Conservation (phyloP, 345 rosid genomes). For the Viola odorata region DNA sequence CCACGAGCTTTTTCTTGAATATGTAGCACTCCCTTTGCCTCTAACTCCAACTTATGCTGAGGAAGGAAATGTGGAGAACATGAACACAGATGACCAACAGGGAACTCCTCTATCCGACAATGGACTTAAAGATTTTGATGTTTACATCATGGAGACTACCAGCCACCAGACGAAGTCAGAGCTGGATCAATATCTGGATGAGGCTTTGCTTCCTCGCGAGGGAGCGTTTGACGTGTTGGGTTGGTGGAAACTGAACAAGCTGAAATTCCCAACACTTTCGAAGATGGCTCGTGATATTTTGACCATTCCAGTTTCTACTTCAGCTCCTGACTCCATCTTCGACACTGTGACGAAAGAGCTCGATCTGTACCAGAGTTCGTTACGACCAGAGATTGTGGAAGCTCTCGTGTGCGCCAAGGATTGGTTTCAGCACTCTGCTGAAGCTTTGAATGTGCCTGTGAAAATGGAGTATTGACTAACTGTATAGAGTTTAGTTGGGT, state of each 20-base stretch:
- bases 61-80: constrained; percentile 33
- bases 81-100: constrained; percentile 31
- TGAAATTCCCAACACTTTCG: constrained; percentile 75
- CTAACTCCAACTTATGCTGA: constrained; percentile 56
- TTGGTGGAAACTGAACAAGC: constrained; percentile 91
- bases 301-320: constrained; percentile 59
- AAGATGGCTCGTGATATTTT: constrained; percentile 89
- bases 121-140: constrained; percentile 76
- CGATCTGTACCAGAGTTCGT: constrained; percentile 62
- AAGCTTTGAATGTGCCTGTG: constrained; percentile 38
- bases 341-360: constrained; percentile 50
- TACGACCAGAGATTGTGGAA: constrained; percentile 82
- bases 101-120: constrained; percentile 45
- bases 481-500: too few relatives aligned
- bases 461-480: constrained; percentile 65
- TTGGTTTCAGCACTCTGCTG: constrained; percentile 52
- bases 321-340: constrained; percentile 48
- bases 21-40: constrained; percentile 64
- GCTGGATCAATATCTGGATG: constrained; percentile 84
- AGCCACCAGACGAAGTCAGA: constrained; percentile 70
- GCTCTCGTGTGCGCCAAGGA: constrained; percentile 87
- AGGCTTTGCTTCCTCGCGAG: constrained; percentile 63
- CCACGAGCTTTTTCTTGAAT: constrained; percentile 76
- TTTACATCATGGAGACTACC: constrained; percentile 68
- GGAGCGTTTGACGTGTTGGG: constrained; percentile 74